phyloP scores from a whole-genome alignment of 176 grass and related monocot species.

The Carex pumila region DNA sequence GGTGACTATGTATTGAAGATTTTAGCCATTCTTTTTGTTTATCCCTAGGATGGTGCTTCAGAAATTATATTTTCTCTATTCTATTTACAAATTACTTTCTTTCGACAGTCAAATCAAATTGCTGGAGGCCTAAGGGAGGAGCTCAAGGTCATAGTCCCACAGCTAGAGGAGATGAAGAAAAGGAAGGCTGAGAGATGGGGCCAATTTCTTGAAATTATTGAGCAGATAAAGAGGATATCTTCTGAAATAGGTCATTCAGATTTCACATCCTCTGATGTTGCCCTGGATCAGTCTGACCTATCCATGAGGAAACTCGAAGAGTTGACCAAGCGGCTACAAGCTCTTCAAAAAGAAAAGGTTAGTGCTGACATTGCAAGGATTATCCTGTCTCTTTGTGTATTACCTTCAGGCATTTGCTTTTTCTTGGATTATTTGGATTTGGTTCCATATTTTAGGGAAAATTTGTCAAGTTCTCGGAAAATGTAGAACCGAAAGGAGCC shows the following conservation, averaged over 20 bases:
- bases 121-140: slow-evolving; percentile 48
- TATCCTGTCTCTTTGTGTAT: not conserved
- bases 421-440: not conserved
- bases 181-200: slow-evolving; percentile 52
- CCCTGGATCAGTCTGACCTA: slow-evolving; percentile 57
- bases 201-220: slow-evolving; percentile 55
- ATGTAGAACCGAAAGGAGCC: not conserved
- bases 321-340: slow-evolving; percentile 40
- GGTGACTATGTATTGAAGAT: not conserved
- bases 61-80: not conserved
- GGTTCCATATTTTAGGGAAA: not conserved
- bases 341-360: slow-evolving; percentile 76
- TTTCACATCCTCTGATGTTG: slow-evolving; percentile 24
- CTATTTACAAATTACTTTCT: not conserved
- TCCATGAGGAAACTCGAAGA: slow-evolving; percentile 69
- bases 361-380: not conserved
- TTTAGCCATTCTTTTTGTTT: slow-evolving; percentile 4
- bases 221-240: slow-evolving; percentile 59
- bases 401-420: not conserved
- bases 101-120: slow-evolving; percentile 35
- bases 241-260: slow-evolving; percentile 42
- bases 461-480: not conserved
- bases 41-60: not conserved
- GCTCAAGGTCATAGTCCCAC: slow-evolving; percentile 30
- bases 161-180: slow-evolving; percentile 63